Conservation (phyloP, 2,329 filamentous ascomycete genomes). For the Apiospora phragmitis region DNA sequence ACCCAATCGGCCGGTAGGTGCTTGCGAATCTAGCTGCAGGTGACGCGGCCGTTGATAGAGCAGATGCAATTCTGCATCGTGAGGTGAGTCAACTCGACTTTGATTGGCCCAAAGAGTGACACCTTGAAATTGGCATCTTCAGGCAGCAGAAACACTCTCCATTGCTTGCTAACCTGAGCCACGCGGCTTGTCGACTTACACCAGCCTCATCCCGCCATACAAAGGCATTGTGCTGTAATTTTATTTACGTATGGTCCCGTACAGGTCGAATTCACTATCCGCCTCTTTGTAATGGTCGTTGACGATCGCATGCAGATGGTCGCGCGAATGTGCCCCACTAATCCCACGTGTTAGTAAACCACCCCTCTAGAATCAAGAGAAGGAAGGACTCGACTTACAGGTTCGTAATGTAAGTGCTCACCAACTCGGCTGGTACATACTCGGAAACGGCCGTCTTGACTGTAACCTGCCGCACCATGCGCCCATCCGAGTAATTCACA, state of each 20-base stretch:
- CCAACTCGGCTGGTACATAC: conserved; percentile 73
- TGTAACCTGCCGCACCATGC: conserved; percentile 75
- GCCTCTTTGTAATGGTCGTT: conserved; percentile 75
- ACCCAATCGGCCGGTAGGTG: background rate
- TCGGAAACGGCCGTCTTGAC: conserved; percentile 80
- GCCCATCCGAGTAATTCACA: conserved; percentile 76
- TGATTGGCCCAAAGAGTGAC: background rate
- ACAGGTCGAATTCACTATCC: conserved; percentile 63
- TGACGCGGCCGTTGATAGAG: background rate
- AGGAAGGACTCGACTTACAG: conserved; percentile 50
- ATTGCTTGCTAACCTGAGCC: background rate
- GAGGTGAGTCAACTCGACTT: background rate
- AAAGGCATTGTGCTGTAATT: background rate
- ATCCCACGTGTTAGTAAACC: conserved; percentile 15
- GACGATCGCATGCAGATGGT: conserved; percentile 72
- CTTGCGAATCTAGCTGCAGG: conserved; percentile 5
- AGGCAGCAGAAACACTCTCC: background rate
- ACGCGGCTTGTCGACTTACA: background rate
- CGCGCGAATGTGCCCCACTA: conserved; percentile 46
- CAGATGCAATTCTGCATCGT: background rate
- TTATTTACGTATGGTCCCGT: conserved; percentile 36
- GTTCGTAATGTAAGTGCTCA: conserved; percentile 86
- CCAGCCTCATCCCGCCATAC: background rate
- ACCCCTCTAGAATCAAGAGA: background rate
- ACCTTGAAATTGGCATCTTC: background rate